phyloP scores from a whole-genome alignment of 306 rosid genomes.

The Astragalus membranaceus region DNA sequence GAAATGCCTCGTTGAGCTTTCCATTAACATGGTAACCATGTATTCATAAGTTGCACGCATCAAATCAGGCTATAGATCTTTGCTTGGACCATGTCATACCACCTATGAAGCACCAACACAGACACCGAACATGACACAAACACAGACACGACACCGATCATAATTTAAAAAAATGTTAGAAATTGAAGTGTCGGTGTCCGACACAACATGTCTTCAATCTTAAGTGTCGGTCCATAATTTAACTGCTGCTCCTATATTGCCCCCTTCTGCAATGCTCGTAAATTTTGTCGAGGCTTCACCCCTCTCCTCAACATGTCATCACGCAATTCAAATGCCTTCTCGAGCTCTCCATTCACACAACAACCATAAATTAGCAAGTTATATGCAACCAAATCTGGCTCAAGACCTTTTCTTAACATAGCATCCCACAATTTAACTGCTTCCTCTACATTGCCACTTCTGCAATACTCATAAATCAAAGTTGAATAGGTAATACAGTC shows the following conservation, averaged over 20 bases:
- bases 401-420: conserved; percentile 70
- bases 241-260: conserved; percentile 41
- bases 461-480: conserved; percentile 68
- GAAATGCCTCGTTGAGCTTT: conserved; percentile 35
- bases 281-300: conserved; percentile 46
- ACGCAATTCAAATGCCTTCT: conserved; percentile 70
- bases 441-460: conserved; percentile 53
- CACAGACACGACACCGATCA: too few relatives aligned
- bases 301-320: conserved; percentile 76
- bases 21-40: conserved; percentile 46
- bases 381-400: conserved; percentile 72
- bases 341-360: conserved; percentile 67
- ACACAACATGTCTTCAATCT: too few relatives aligned
- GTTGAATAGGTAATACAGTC: conserved; percentile 86
- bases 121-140: too few relatives aligned
- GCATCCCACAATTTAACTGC: conserved; percentile 69
- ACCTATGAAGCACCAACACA: background rate
- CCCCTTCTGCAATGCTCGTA: conserved; percentile 49
- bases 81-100: conserved; percentile 45
- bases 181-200: too few relatives aligned
- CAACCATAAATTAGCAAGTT: conserved; percentile 76
- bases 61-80: conserved; percentile 49
- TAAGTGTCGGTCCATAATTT: background rate
- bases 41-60: conserved; percentile 43
- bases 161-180: too few relatives aligned